Conservation (phyloP, 768 basidiomycete species). For the Phallus indusiatus region DNA sequence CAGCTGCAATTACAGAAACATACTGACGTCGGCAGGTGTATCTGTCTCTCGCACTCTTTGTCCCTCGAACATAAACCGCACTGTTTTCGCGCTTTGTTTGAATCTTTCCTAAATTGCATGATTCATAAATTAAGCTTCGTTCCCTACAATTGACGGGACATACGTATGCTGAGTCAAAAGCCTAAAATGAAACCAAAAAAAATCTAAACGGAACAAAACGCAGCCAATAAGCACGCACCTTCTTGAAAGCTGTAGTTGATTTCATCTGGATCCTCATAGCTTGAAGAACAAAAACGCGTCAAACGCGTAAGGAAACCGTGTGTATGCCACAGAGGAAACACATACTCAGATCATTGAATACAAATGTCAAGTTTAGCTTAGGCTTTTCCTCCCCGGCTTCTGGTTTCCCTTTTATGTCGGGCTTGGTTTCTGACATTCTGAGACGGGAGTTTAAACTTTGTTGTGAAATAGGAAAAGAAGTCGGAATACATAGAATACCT, state of each 20-base stretch:
- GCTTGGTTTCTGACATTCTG: background rate
- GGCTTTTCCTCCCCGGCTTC: constrained; percentile 51
- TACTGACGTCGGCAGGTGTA: constrained; percentile 45
- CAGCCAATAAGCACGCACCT: constrained; percentile 33
- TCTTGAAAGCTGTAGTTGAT: constrained; percentile 49
- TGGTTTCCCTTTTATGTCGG: background rate
- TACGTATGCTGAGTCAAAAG: constrained; percentile 5
- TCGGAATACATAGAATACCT: background rate
- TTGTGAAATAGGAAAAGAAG: background rate
- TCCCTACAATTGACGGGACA: background rate
- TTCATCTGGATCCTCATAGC: constrained; percentile 64
- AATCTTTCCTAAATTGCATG: background rate
- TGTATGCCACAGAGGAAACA: background rate
- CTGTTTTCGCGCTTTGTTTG: constrained; percentile 35
- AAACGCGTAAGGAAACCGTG: constrained; percentile 5
- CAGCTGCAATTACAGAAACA: background rate
- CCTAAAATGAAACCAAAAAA: background rate
- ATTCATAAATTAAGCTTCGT: background rate
- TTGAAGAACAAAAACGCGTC: constrained; percentile 19
- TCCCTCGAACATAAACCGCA: constrained; percentile 54
- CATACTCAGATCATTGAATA: constrained; percentile 47
- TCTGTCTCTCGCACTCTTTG: constrained; percentile 35
- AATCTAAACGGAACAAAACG: background rate
- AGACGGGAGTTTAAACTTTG: background rate
- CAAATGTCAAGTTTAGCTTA: constrained; percentile 54